Conservation (phyloP, 75 land plant species). For the Cryptomeria japonica region DNA sequence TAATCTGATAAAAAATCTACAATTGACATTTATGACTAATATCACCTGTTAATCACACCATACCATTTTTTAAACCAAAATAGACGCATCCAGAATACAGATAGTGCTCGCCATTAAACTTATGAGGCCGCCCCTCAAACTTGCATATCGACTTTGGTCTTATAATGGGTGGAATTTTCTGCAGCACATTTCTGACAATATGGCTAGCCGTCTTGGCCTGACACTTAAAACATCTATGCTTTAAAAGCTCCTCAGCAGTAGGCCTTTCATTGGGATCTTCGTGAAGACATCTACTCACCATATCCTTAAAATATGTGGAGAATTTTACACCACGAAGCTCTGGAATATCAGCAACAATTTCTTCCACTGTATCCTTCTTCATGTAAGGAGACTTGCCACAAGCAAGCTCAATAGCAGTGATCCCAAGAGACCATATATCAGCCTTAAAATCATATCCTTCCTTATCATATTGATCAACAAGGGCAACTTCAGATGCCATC, state of each 20-base stretch:
- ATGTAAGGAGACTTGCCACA: conserved; percentile 76
- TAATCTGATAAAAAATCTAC: no score
- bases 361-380: not conserved
- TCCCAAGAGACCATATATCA: conserved; percentile 87
- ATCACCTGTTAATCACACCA: no score
- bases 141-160: not conserved
- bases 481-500: conserved; percentile 73
- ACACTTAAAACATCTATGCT: conserved; percentile 21
- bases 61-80: no score
- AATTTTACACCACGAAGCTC: conserved; percentile 41
- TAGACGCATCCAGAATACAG: no score
- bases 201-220: conserved; percentile 36
- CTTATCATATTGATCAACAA: conserved; percentile 7
- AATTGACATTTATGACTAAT: no score
- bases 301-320: conserved; percentile 37
- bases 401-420: conserved; percentile 79
- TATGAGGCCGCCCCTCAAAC: not conserved
- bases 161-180: conserved; percentile 40
- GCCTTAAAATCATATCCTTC: conserved; percentile 57
- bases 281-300: conserved; percentile 10
- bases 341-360: not conserved
- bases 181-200: conserved; percentile 50
- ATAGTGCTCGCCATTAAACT: no score
- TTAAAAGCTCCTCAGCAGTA: conserved; percentile 25
- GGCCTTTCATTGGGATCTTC: conserved; percentile 26